Evolutionary conservation across 495 filamentous ascomycete genomes (phyloP), one percentile per base, ranked within the genome.

Genomic region (Articulospora tetracladia): DNA sequence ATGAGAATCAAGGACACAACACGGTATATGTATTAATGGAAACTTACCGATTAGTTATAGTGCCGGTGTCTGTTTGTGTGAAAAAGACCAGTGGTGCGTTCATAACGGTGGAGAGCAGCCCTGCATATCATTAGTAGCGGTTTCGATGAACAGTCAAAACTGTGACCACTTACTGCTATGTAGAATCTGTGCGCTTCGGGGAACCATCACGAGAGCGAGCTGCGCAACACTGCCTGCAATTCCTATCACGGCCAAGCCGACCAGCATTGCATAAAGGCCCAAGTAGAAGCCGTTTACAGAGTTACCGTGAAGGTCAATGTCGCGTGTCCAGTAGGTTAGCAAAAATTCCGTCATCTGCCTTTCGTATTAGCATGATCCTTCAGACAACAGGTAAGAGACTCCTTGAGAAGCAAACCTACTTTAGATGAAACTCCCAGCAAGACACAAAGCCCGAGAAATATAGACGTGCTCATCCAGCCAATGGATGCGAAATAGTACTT

Each of bases 21-120:
- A 0, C 1, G 12, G 24, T 28, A 30, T 10, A 22, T 57, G 6
- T 36, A 24, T 47, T 39, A 10, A 10, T 39, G 34, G 23, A 13
- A 27, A 26, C 59, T 28, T 65, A 61, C 27, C 64, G 32, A 53
- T 55, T 52, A 1, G 53, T 32, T 15, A 56, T 48, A 10, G 39
- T 23, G n/a, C 70, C 70, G 10, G 30, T 54, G 50, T 72, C 70
- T 12, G 65, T 69, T 8, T 27, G 58, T 1, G 59, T 47, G 47
- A 71, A 73, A 48, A 73, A 69, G 20, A 55, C 26, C 13, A 68
- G 61, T 7, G 70, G 65, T 11, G 70, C 70, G 41, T 60, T 63
- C 22, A 44, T 28, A 15, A 57, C 56, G 3, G 66, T 59, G 59
- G 58, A 26, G 57, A 65, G 19, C 50, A 73, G 8, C 25, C 25